A percentile compares a stretch with the other conserved stretches of the same genome.
phyloP scores from a whole-genome alignment of 306 rosid species.

The Begonia peltatifolia region DNA sequence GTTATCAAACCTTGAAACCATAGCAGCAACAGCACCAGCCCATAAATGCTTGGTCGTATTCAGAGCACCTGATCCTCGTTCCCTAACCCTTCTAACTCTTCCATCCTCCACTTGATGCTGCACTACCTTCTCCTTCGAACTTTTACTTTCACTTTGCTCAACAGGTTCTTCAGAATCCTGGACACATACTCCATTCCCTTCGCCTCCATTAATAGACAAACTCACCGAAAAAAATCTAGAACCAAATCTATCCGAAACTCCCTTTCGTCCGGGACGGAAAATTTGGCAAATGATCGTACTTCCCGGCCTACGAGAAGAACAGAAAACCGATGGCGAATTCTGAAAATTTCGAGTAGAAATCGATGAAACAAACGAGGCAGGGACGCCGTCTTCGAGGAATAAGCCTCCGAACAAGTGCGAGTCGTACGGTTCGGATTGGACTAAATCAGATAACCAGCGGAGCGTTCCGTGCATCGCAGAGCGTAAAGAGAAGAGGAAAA shows the following conservation, averaged over 20 bases:
- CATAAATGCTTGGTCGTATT: slow-evolving; percentile 83
- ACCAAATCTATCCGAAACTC: slow-evolving; percentile 6
- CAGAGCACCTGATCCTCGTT: slow-evolving; percentile 46
- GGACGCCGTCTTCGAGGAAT: slow-evolving; percentile 45
- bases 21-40: slow-evolving; percentile 97
- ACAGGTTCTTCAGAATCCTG: slow-evolving; percentile 27
- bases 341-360: slow-evolving; percentile 13
- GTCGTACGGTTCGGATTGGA: slow-evolving; percentile 26
- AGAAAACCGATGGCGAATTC: slow-evolving; percentile 15
- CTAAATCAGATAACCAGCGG: slow-evolving; percentile 15
- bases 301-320: slow-evolving; percentile 10
- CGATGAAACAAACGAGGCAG: slow-evolving; percentile 33
- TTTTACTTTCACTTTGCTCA: slow-evolving; percentile 27
- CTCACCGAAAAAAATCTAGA: slow-evolving; percentile 51
- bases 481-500: slow-evolving; percentile 1
- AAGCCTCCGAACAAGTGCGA: slow-evolving; percentile 48
- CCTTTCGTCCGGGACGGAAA: slow-evolving; percentile 10
- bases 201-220: slow-evolving; percentile 43
- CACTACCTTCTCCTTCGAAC: slow-evolving; percentile 11
- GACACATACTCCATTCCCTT: slow-evolving; percentile 27
- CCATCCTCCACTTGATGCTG: slow-evolving; percentile 15
- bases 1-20: slow-evolving; percentile 76
- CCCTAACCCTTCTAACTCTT: slow-evolving; percentile 12
- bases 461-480: slow-evolving; percentile 20
- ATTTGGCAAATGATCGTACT: slow-evolving; percentile 14